Evolutionary conservation across 345 rosid genomes (phyloP), one percentile per base, ranked within the genome.

Genomic region (Eucalyptus polyanthemos): DNA sequence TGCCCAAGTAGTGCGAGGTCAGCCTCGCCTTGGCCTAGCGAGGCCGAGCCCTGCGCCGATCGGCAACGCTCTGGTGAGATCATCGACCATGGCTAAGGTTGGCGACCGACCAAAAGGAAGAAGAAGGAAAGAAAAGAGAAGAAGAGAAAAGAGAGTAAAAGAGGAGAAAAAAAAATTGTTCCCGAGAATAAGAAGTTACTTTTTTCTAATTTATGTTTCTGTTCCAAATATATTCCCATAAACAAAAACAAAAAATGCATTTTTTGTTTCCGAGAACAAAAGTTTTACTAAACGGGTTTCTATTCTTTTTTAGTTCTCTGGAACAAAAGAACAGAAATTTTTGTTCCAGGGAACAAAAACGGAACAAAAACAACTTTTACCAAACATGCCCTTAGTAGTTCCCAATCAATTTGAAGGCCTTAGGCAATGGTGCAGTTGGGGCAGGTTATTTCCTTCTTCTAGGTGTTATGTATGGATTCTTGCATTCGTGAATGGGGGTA

Each of bases 1-100:
- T 0, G 0, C 9, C 21, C 1, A 7, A 0, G 54, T 0, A 17
- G 4, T 51, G 22, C 22, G 9, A 51, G 54, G 54, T 51, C 2
- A 2, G 0, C 54, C 54, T 51, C 21, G 4, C 54, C 54, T 19
- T 51, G 9, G 54, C 54, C 4, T 17, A 0, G 54, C 9, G 1
- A 51, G 54, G 56, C 22, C 9, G 56, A 51, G 56, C 56, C 22
- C 3, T 51, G 54, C 22, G 8, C 22, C 4, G 4, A 0, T 51
- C 4, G 22, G 22, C 54, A 51, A 51, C 2, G 4, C 22, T 51
- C 0, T 7, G 54, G 22, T 0, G 22, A 51, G 54, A 17, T 51
- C 4, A 0, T 7, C 4, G 0, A 17, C 54, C 21, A 51, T 51
- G 54, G 22, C 54, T 2, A 7, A 51, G 22, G 54, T 9, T 3